Evolutionary conservation across 345 rosid species (phyloP).

Genomic region (Melastoma malabathricum): DNA sequence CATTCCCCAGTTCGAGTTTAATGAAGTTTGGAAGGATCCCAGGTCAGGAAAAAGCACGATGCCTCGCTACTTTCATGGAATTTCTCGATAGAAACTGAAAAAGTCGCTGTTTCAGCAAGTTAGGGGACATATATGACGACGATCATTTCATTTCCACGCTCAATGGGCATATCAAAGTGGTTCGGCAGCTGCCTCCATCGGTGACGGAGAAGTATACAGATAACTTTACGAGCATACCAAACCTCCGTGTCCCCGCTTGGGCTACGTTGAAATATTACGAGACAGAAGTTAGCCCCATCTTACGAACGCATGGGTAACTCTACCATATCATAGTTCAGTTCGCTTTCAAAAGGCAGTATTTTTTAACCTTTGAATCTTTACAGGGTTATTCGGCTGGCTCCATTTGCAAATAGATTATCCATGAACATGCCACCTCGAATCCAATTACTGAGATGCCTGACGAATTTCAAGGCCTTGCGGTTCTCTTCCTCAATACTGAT

Average conservation of each 20-base stretch:
- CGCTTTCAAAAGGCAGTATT: constrained; percentile 4
- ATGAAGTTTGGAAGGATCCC: constrained; percentile 79
- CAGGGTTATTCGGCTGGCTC: constrained; percentile 80
- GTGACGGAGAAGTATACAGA: constrained; percentile 44
- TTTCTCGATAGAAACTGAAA: constrained; percentile 3
- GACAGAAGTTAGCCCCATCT: constrained; percentile 50
- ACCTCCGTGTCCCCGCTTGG: constrained; percentile 69
- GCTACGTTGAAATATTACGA: constrained; percentile 51
- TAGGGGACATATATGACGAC: constrained; percentile 71
- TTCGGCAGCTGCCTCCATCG: constrained; percentile 55
- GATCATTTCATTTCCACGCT: constrained; percentile 67
- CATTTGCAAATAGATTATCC: constrained; percentile 94
- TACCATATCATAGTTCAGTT: neutral
- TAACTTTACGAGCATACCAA: constrained; percentile 50
- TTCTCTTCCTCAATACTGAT: constrained; percentile 51
- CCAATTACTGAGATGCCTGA: constrained; percentile 74
- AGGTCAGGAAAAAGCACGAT: constrained; percentile 27
- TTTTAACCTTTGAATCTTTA: constrained; percentile 12
- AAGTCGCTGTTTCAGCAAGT: constrained; percentile 37
- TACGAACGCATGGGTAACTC: constrained; percentile 53
- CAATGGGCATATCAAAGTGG: constrained; percentile 54
- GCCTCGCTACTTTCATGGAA: neutral
- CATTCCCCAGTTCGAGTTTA: constrained; percentile 68
- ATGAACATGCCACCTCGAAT: constrained; percentile 81
- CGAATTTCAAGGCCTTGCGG: constrained; percentile 73